Evolutionary conservation across 805 yeast species (phyloP), one percentile per base, ranked within the genome.

Genomic region (Candida xiaguanensis): DNA sequence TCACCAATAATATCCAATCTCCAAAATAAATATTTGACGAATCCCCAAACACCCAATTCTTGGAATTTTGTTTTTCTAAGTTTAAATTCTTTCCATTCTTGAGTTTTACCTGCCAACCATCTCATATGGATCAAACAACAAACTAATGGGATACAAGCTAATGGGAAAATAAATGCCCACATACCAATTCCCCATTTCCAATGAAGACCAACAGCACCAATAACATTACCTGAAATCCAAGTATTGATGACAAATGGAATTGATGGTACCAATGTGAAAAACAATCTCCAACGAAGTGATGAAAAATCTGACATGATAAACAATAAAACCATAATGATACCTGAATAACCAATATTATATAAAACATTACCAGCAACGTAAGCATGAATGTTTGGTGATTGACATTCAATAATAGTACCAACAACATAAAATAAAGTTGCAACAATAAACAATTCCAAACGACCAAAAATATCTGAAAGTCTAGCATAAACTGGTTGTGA

Each of bases 171-270:
- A 49, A 81, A 79, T 1, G 89, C 88, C 85, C 85, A 84, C 75
- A 84, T 82, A 28, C 82, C 89, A 49, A 82, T 77, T 51, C 82
- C 82, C 90, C 90, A 84, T 9, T 78, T 69, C 82, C 87, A 81
- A 24, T 69, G 53, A 9, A 59, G 59, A 24, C 61, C 61, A 40
- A 70, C 58, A 25, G 59, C 59, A 7, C 56, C 46, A 12, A 74
- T 60, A 34, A 85, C 66, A 49, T 79, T 65, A 53, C 88, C 91
- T 20, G 80, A 61, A 41, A 83, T 71, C 93, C 93, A 85, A 12
- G 91, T 80, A 60, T 82, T 85, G 59, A 85, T 79, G 50, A 85
- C 76, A 50, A 74, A 81, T 2, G 91, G 91, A 51, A 78, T 67
- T 3, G 87, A 77, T 17, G 90, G 87, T 26, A 80, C 63, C 47